A percentile compares a stretch with the other conserved stretches of the same genome.
These are phyloP conservation scores for Fusarium zealandicum DNA, from an alignment of 2,329 filamentous ascomycete species.

Conservation along the genomic window DNA sequence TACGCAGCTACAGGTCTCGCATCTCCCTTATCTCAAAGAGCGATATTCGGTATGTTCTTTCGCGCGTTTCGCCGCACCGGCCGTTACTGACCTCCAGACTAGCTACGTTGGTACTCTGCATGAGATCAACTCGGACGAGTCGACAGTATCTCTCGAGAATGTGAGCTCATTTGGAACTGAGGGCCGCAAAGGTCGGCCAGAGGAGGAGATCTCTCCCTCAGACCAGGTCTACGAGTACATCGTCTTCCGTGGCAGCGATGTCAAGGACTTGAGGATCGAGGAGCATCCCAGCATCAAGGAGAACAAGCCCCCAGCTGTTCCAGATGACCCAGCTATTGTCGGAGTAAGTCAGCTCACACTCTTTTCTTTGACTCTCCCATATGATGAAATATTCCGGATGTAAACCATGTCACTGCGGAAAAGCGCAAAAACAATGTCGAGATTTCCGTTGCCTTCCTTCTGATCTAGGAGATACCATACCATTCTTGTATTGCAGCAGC, in stretches of 20 bases:
- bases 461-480: conserved; percentile 62
- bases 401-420: conserved; percentile 85
- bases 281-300: conserved; percentile 78
- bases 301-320: conserved; percentile 77
- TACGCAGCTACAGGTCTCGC: conserved; percentile 69
- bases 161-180: conserved; percentile 95
- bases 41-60: conserved; percentile 85
- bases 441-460: conserved; percentile 99
- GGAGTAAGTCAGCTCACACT: conserved; percentile 75
- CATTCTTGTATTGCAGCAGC: conserved; percentile 18
- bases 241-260: conserved; percentile 96
- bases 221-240: conserved; percentile 97
- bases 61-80: conserved; percentile 7
- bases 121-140: conserved; percentile 97
- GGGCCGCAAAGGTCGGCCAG: conserved; percentile 78
- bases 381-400: conserved; percentile 99
- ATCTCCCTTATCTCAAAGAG: conserved; percentile 98
- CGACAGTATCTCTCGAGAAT: conserved; percentile 96
- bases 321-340: conserved; percentile 95
- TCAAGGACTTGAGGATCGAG: conserved; percentile 96
- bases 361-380: conserved; percentile 44
- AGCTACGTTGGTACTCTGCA: conserved; percentile 96
- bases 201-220: conserved; percentile 83
- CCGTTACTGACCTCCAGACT: conserved; percentile 46
- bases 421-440: conserved; percentile 98